Percentiles rank a stretch among this genome's conserved stretches.
Conservation (phyloP, 2,329 filamentous ascomycete species). For the Neonectria punicea region DNA sequence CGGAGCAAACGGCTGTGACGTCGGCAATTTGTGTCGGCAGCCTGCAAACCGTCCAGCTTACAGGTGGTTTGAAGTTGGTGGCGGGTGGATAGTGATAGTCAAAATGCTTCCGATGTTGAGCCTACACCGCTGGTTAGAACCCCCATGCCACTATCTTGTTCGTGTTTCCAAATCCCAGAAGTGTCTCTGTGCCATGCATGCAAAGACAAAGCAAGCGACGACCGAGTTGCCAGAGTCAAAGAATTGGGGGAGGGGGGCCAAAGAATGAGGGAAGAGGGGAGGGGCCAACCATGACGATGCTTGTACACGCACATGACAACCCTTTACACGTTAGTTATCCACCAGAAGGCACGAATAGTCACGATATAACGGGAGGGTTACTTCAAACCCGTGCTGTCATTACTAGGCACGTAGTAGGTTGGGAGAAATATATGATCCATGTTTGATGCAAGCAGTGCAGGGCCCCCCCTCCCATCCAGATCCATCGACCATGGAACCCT, state of each 20-base stretch:
- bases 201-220: constrained; percentile 2
- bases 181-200: constrained; percentile 3
- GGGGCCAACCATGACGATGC: neutral
- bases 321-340: constrained; percentile 6
- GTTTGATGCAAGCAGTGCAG: constrained; percentile 1
- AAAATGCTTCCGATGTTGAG: neutral
- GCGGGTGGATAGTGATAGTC: neutral
- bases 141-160: neutral
- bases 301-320: constrained; percentile 2
- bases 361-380: neutral
- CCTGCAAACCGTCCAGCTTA: constrained; percentile 6
- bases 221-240: neutral
- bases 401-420: neutral
- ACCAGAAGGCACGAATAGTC: neutral
- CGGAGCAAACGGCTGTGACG: constrained; percentile 1
- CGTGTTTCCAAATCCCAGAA: neutral
- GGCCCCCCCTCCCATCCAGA: neutral
- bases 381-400: neutral
- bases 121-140: constrained; percentile 11
- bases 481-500: neutral
- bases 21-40: neutral
- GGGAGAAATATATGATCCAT: neutral
- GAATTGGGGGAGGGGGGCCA: neutral
- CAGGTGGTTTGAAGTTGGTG: neutral
- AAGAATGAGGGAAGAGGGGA: neutral